Evolutionary conservation across 371 early-diverging fungal genomes (phyloP).

Genomic region (Catenaria anguillulae): DNA sequence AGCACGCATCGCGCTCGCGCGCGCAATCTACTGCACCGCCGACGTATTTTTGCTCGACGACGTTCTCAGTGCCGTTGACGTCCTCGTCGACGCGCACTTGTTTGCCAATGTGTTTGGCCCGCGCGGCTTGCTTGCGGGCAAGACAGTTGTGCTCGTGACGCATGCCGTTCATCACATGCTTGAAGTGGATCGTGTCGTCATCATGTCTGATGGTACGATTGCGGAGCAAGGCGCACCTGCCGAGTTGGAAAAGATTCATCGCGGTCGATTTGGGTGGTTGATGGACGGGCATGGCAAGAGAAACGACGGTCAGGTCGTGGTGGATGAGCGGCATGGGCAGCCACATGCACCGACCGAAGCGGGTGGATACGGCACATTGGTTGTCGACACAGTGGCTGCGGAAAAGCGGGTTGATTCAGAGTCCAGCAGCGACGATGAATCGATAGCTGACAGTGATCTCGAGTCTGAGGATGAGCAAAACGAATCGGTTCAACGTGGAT

Average conservation of each 20-base stretch:
- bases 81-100: conserved; percentile 69
- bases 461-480: too few species aligned
- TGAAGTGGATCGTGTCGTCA: conserved; percentile 45
- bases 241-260: neutral
- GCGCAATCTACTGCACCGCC: conserved; percentile 61
- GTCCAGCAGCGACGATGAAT: too few species aligned
- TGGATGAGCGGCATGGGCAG: too few species aligned
- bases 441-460: too few species aligned
- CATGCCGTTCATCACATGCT: conserved; percentile 52
- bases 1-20: conserved; percentile 52
- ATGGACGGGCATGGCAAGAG: too few species aligned
- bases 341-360: too few species aligned
- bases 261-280: neutral
- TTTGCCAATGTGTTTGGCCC: conserved; percentile 61
- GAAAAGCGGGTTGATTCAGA: too few species aligned
- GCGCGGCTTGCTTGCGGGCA: conserved; percentile 25
- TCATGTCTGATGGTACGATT: conserved; percentile 58
- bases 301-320: too few species aligned
- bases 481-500: too few species aligned
- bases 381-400: too few species aligned
- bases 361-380: too few species aligned
- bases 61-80: conserved; percentile 79
- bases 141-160: conserved; percentile 26
- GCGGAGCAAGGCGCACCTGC: conserved; percentile 41
- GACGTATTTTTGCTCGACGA: conserved; percentile 71